Evolutionary conservation across 148 eudicot species (phyloP).

Genomic region (Fagopyrum tataricum): DNA sequence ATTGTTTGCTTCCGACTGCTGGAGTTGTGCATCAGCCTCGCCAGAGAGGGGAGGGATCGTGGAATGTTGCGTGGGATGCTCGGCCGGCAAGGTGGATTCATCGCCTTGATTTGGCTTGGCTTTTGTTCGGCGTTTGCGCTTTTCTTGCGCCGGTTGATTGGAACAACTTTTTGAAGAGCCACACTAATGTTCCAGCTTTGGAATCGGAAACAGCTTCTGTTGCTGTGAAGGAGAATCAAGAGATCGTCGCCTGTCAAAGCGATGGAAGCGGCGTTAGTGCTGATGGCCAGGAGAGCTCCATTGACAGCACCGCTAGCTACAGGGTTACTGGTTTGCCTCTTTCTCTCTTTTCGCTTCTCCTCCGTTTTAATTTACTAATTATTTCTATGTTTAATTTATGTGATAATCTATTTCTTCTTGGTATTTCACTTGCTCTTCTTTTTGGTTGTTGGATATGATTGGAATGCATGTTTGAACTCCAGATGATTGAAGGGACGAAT

Average conservation of each 20-base stretch:
- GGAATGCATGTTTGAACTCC: background rate
- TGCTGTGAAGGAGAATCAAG: background rate
- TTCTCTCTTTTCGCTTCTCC: background rate
- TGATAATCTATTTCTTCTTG: background rate
- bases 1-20: constrained; percentile 19
- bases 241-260: background rate
- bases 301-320: constrained; percentile 18
- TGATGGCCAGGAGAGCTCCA: background rate
- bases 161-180: background rate
- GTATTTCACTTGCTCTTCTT: background rate
- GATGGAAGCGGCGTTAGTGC: background rate
- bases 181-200: background rate
- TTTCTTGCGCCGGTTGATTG: constrained; percentile 30
- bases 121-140: constrained; percentile 53
- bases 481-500: background rate
- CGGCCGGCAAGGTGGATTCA: constrained; percentile 76
- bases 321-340: constrained; percentile 37
- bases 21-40: constrained; percentile 21
- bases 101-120: constrained; percentile 45
- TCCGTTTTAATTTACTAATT: background rate
- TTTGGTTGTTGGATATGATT: background rate
- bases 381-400: background rate
- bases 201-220: constrained; percentile 12
- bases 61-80: constrained; percentile 77
- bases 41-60: constrained; percentile 67